Base-by-base conservation (phyloP, 2,329 filamentous ascomycete genomes). In the Talaromyces sp. region DNA sequence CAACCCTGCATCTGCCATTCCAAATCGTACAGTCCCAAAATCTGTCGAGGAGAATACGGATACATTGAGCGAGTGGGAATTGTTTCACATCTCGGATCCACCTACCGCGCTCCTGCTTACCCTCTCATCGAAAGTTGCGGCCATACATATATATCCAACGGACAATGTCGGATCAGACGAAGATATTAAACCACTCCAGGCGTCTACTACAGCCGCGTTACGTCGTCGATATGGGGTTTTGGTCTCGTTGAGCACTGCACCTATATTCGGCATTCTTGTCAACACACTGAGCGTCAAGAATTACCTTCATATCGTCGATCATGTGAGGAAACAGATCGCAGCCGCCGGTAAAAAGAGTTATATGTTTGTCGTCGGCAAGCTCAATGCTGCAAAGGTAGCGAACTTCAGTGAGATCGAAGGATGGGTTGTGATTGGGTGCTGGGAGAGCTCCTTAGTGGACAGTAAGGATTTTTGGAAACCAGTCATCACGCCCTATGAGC, bases 391-490 rank as follows among this genome's bases (percentile, higher is more conserved):
- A 43, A 99, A 99, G 77, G 84, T 99, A 25, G 95, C 95, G 58
- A 99, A 99, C 78, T 99, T 99, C 79, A 88, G 90, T 65, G 95
- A 99, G 77, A 87, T 99, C 5, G 94, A 93, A 51, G 94, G 93
- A 17, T 99, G 95, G 95, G 93, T 98, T 0, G 93, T 98, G 0
- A 91, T 99, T 10, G 94, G 95, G 2, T 99, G 95, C 78, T 99
- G 95, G 95, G 95, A 99, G 80, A 97, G 93, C 76, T 92, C 91
- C 67, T 81, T 98, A 60, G 87, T 99, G 4, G 94, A 97, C 71
- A 92, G 93, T 69, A 90, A 91, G 65, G 91, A 91, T 6, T 96
- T 97, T 74, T 98, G 89, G 85, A 87, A 88, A 71, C 93, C 93
- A 0, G 89, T 98, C 10, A 88, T 98, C 47, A 99, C 95, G n/a